A percentile compares a stretch with the other conserved stretches of the same genome.
Conservation (phyloP, 2,329 filamentous ascomycete genomes). For the Phialophora macrospora region DNA sequence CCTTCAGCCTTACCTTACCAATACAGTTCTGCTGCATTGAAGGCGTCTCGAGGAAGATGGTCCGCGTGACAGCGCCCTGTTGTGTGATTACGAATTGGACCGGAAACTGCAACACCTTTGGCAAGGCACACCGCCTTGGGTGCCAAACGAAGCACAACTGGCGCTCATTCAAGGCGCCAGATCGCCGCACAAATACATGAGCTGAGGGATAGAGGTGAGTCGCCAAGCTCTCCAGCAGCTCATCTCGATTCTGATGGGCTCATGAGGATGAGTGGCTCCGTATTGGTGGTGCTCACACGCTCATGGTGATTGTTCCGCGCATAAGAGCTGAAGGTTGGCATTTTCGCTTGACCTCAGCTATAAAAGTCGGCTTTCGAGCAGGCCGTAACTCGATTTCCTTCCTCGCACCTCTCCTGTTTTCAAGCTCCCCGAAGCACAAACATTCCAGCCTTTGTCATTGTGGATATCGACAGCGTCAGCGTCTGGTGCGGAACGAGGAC, state of each 20-base stretch:
- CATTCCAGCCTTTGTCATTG: background rate
- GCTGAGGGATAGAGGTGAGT: background rate
- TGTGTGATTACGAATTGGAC: background rate
- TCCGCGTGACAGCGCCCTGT: background rate
- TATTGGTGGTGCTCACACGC: background rate
- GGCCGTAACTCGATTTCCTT: background rate
- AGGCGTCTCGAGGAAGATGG: background rate
- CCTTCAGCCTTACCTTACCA: background rate
- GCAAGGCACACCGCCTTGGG: background rate
- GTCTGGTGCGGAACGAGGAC: background rate
- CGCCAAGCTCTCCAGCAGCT: background rate
- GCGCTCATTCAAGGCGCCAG: background rate
- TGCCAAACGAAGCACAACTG: background rate
- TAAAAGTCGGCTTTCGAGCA: background rate
- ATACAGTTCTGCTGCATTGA: background rate
- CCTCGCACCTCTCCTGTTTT: background rate
- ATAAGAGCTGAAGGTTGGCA: background rate
- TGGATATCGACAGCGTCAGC: background rate
- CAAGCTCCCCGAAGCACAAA: background rate
- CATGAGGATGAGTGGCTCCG: background rate
- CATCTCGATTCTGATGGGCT: background rate
- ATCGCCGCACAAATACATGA: background rate
- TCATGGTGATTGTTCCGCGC: background rate
- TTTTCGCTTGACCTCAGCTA: background rate
- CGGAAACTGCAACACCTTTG: background rate